Percentiles rank a stretch among this genome's conserved stretches.
These are phyloP conservation scores for Phytophthora sansomeana DNA, from an alignment of 352 stramenopile species.

Conservation along the genomic window DNA sequence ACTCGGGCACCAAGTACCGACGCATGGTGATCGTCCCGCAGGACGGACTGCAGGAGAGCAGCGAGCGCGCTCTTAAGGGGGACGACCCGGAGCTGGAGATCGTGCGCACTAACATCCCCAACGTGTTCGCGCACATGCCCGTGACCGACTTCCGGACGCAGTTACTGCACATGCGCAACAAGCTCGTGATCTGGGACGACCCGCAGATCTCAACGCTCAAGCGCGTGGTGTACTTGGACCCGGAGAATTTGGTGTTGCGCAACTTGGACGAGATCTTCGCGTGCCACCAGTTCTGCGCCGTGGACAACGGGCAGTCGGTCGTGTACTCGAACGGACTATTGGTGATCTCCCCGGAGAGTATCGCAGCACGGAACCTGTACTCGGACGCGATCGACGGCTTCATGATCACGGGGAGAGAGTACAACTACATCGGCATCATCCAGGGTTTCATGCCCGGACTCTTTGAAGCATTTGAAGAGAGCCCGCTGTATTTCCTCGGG, in stretches of 20 bases:
- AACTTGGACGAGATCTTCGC: conserved; percentile 89
- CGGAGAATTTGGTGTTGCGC: conserved; percentile 79
- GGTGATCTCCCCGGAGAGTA: conserved; percentile 77
- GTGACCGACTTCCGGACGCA: conserved; percentile 74
- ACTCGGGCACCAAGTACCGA: conserved; percentile 72
- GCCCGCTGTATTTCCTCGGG: conserved; percentile 72
- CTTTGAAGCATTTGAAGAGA: conserved; percentile 86
- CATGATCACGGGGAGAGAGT: conserved; percentile 82
- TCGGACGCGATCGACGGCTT: conserved; percentile 86
- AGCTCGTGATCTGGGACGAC: conserved; percentile 84
- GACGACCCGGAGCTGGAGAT: conserved; percentile 79
- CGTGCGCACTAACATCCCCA: conserved; percentile 65
- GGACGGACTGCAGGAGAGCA: conserved; percentile 58
- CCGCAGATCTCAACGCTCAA: conserved; percentile 65
- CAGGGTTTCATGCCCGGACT: conserved; percentile 83
- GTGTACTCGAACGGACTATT: conserved; percentile 86
- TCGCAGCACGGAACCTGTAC: conserved; percentile 77
- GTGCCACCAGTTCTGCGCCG: conserved; percentile 79
- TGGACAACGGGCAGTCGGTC: conserved; percentile 84
- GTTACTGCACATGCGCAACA: conserved; percentile 86
- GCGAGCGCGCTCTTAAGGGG: conserved; percentile 45
- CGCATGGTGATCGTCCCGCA: conserved; percentile 76
- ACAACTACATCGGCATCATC: conserved; percentile 86
- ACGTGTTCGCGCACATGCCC: conserved; percentile 69
- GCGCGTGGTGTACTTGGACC: conserved; percentile 81